A percentile compares a stretch with the other conserved stretches of the same genome.
Conservation (phyloP, 225 moss, liverwort and hornwort genomes). For the Polytrichum formosum region DNA sequence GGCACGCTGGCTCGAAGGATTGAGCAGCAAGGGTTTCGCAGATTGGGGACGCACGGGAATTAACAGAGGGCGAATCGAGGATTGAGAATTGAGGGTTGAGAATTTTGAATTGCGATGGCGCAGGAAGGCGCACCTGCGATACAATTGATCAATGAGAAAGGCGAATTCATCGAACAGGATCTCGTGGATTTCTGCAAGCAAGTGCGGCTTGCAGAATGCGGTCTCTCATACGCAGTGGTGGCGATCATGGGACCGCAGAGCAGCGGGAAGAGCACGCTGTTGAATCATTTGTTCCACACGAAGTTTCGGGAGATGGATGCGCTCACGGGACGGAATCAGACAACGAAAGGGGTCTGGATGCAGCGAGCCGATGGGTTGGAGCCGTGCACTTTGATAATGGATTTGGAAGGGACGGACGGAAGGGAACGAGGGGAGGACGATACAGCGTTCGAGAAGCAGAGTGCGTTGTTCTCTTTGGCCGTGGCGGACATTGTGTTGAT, state of each 20-base stretch:
- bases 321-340: slow-evolving; percentile 60
- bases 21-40: too few relatives aligned
- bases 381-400: slow-evolving; percentile 93
- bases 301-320: slow-evolving; percentile 56
- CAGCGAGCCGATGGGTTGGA: slow-evolving; percentile 61
- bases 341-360: slow-evolving; percentile 93
- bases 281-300: slow-evolving; percentile 52
- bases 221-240: slow-evolving; percentile 94
- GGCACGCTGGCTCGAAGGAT: too few relatives aligned
- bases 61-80: too few relatives aligned
- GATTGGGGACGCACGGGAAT: too few relatives aligned
- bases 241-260: slow-evolving; percentile 98
- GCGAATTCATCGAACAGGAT: slow-evolving; percentile 42
- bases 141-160: slow-evolving; percentile 77
- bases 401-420: slow-evolving; percentile 93
- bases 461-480: slow-evolving; percentile 85
- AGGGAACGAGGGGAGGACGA: slow-evolving; percentile 94
- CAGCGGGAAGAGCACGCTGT: slow-evolving; percentile 72
- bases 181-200: slow-evolving; percentile 63
- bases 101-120: slow-evolving; percentile 32
- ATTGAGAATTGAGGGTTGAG: not conserved
- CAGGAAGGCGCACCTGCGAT: slow-evolving; percentile 55
- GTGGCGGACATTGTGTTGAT: slow-evolving; percentile 89
- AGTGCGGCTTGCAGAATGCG: slow-evolving; percentile 59
- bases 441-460: slow-evolving; percentile 96